A percentile compares a stretch with the other conserved stretches of the same genome.
Conservation (phyloP, 805 yeast species). For the Cyberlindnera xishuangbannaensis region DNA sequence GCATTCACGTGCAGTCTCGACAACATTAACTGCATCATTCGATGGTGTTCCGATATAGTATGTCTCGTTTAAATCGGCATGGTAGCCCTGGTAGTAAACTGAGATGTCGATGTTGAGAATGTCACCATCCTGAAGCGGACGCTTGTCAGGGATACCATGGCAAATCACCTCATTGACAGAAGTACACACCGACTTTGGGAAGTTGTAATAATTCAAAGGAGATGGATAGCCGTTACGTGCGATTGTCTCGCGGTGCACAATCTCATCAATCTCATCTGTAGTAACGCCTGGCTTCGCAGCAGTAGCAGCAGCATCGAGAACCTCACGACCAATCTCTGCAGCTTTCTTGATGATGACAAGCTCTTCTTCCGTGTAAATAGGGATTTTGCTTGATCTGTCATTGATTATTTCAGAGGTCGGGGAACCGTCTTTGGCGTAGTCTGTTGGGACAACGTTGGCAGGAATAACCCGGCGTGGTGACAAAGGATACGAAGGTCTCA, state of each 20-base stretch:
- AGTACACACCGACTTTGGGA: slow-evolving; percentile 88
- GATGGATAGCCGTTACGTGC: slow-evolving; percentile 92
- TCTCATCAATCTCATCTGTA: slow-evolving; percentile 83
- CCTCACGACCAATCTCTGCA: slow-evolving; percentile 75
- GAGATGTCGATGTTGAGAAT: slow-evolving; percentile 89
- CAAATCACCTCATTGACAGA: slow-evolving; percentile 94
- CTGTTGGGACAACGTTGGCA: slow-evolving; percentile 66
- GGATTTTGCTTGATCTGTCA: slow-evolving; percentile 63
- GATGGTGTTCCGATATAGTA: slow-evolving; percentile 91
- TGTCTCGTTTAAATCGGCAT: slow-evolving; percentile 93
- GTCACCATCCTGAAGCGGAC: slow-evolving; percentile 87
- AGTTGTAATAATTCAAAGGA: slow-evolving; percentile 89
- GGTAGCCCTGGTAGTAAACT: slow-evolving; percentile 79
- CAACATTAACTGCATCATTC: slow-evolving; percentile 79
- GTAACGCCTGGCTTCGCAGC: slow-evolving; percentile 83
- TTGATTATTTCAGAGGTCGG: slow-evolving; percentile 74
- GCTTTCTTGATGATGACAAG: slow-evolving; percentile 71
- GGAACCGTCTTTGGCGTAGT: slow-evolving; percentile 74
- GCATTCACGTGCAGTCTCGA: slow-evolving; percentile 87
- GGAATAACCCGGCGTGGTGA: slow-evolving; percentile 69
- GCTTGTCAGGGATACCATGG: slow-evolving; percentile 94
- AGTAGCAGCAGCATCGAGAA: slow-evolving; percentile 84
- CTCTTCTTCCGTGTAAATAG: slow-evolving; percentile 58
- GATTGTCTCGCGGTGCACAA: slow-evolving; percentile 83
- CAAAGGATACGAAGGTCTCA: slow-evolving; percentile 78